Evolutionary conservation across 1,284 basidiomycete genomes (phyloP), one percentile per base, ranked within the genome.

Genomic region (Trichosporon faecale): DNA sequence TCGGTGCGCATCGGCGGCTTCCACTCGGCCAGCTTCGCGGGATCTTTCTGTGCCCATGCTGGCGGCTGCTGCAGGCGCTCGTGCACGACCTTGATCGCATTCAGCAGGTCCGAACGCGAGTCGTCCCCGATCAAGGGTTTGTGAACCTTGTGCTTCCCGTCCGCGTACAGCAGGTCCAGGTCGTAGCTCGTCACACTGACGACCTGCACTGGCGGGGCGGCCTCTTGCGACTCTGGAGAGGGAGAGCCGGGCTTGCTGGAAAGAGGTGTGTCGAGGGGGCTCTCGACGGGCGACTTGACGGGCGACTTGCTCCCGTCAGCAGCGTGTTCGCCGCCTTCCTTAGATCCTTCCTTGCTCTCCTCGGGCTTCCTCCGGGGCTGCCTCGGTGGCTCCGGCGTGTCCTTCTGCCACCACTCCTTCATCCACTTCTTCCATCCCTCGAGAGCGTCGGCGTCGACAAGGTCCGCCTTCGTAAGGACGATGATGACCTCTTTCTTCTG

Each of bases 381-480:
- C 69, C 8, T 33, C 60, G 8, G 16, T 23, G 5, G 57, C 57
- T 61, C 57, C 1, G 57, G 57, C 73, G 27, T 61, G 16, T 61
- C 57, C 57, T 61, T 61, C 29, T 9, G 72, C 81, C 90, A 89
- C 68, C 80, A 85, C 21, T 82, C 70, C 31, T 85, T 84, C 29
- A 94, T 86, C 84, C 90, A 91, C 7, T 81, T 78, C 27, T 85
- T 86, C 93, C 94, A 95, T 0, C 88, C 88, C 4, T 85, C 83
- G 4, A 89, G 86, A 46, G 88, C 86, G 21, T 76, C 82, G 7
- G 86, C 85, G 64, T 89, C 89, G 5, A 90, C 86, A 14, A 92
- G 90, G 80, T 94, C 94, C 23, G 89, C 88, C 80, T 95, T 96
- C 7, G 93, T 95, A 14, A 92, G 86, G 52, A 95, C 90, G 55